These are phyloP conservation scores for Trichophyton schoenleinii DNA, from an alignment of 2,329 filamentous ascomycete species.

Conservation along the genomic window DNA sequence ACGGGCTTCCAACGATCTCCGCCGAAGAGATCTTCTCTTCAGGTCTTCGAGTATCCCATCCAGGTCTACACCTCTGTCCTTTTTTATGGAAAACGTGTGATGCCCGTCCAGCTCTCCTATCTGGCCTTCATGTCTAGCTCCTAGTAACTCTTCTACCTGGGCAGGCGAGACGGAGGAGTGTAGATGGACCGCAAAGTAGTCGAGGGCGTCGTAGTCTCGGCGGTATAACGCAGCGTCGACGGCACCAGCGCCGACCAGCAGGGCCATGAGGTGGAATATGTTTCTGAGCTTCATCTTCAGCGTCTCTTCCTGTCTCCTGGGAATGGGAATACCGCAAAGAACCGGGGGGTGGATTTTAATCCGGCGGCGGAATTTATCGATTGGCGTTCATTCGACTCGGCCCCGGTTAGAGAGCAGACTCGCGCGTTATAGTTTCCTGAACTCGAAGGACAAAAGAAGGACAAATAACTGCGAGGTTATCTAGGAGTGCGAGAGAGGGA, in stretches of 20 bases:
- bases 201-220: slow-evolving; percentile 65
- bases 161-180: slow-evolving; percentile 48
- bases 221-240: slow-evolving; percentile 38
- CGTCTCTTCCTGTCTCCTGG: background rate
- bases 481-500: too few relatives aligned
- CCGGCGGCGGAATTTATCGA: slow-evolving; percentile 3
- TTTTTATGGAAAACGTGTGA: slow-evolving; percentile 67
- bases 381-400: background rate
- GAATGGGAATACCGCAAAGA: background rate
- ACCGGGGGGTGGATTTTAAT: background rate
- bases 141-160: slow-evolving; percentile 56
- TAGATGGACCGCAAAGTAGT: slow-evolving; percentile 90
- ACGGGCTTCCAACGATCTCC: slow-evolving; percentile 29
- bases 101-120: slow-evolving; percentile 68
- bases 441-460: too few relatives aligned
- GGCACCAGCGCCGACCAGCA: slow-evolving; percentile 29
- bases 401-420: background rate
- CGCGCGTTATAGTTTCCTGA: too few relatives aligned
- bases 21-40: slow-evolving; percentile 50
- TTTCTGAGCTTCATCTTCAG: slow-evolving; percentile 9
- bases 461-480: too few relatives aligned
- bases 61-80: slow-evolving; percentile 43
- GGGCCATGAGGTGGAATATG: slow-evolving; percentile 3
- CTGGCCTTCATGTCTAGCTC: slow-evolving; percentile 66
- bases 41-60: slow-evolving; percentile 41